A percentile compares a stretch with the other conserved stretches of the same genome.
phyloP scores from a whole-genome alignment of 1,284 basidiomycete genomes.

The Testicularia cyperi region DNA sequence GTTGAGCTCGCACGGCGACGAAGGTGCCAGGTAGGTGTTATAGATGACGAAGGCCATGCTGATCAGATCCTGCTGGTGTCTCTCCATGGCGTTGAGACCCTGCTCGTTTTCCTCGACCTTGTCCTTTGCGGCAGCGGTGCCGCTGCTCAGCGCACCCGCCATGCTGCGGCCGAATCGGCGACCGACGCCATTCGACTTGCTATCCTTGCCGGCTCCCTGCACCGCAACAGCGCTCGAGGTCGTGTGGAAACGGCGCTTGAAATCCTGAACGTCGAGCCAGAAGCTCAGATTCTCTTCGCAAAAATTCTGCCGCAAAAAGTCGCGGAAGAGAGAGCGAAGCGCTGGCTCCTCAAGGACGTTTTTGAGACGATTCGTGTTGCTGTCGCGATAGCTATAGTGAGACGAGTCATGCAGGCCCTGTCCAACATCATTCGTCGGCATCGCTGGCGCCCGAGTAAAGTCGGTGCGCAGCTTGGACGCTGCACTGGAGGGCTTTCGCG shows the following conservation, averaged over 20 bases:
- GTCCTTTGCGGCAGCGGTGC: slow-evolving; percentile 7
- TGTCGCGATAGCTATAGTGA: slow-evolving; percentile 64
- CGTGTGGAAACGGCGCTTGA: slow-evolving; percentile 91
- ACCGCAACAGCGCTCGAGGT: slow-evolving; percentile 85
- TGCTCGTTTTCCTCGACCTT: slow-evolving; percentile 20
- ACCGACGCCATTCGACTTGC: slow-evolving; percentile 22
- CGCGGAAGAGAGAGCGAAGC: slow-evolving; percentile 84
- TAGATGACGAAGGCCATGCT: slow-evolving; percentile 91
- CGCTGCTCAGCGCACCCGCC: slow-evolving; percentile 56
- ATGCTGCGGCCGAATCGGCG: slow-evolving; percentile 69
- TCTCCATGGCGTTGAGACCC: slow-evolving; percentile 74
- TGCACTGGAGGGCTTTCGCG: slow-evolving; percentile 74
- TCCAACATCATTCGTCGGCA: slow-evolving; percentile 7
- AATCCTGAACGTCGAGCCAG: slow-evolving; percentile 95
- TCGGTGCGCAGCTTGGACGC: slow-evolving; percentile 68
- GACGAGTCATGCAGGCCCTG: slow-evolving; percentile 37
- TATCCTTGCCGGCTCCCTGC: slow-evolving; percentile 7
- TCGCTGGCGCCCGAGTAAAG: slow-evolving; percentile 2
- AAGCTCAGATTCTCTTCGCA: slow-evolving; percentile 98
- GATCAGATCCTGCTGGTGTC: slow-evolving; percentile 91
- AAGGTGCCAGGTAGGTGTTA: slow-evolving; percentile 90
- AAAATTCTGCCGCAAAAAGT: slow-evolving; percentile 89
- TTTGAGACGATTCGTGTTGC: slow-evolving; percentile 85
- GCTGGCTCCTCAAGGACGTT: slow-evolving; percentile 93
- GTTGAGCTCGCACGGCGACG: slow-evolving; percentile 92